These are phyloP conservation scores for Phaeosphaeriaceae sp. DNA, from an alignment of 2,329 filamentous ascomycete species.

Conservation along the genomic window DNA sequence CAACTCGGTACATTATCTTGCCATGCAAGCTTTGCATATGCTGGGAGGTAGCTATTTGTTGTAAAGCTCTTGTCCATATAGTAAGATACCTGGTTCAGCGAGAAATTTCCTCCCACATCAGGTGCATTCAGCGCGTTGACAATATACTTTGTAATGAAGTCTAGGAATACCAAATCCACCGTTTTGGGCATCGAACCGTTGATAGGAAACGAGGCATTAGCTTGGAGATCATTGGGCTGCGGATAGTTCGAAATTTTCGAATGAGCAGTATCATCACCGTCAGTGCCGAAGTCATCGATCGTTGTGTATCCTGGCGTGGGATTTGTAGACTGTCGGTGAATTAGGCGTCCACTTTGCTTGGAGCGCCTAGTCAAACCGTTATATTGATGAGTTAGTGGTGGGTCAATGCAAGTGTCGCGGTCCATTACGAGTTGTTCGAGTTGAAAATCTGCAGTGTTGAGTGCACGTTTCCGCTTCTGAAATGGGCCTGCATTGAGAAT, in stretches of 20 bases:
- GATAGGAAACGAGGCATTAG: conserved; percentile 56
- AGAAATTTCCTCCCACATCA: conserved; percentile 42
- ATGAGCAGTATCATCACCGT: conserved; percentile 64
- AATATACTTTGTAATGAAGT: conserved; percentile 54
- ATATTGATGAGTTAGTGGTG: conserved; percentile 44
- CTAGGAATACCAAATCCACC: conserved; percentile 62
- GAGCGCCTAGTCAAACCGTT: conserved; percentile 30
- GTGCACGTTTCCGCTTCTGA: conserved; percentile 44
- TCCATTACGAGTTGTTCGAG: conserved; percentile 47
- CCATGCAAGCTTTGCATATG: conserved; percentile 51
- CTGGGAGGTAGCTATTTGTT: conserved; percentile 50
- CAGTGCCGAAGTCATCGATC: conserved; percentile 62
- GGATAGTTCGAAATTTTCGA: conserved; percentile 54
- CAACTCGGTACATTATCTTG: conserved; percentile 49
- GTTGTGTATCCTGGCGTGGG: conserved; percentile 61
- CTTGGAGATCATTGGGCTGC: conserved; percentile 60
- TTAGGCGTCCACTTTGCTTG: conserved; percentile 48
- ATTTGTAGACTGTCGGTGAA: conserved; percentile 56
- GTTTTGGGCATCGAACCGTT: conserved; percentile 51
- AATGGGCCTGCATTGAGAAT: conserved; percentile 55
- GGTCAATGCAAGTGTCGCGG: conserved; percentile 58
- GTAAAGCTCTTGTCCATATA: conserved; percentile 52
- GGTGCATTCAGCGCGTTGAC: conserved; percentile 43
- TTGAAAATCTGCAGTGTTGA: conserved; percentile 40
- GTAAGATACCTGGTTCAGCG: conserved; percentile 37